Evolutionary conservation across 106 monocot species (phyloP).

Genomic region (Iris macrosiphon): DNA sequence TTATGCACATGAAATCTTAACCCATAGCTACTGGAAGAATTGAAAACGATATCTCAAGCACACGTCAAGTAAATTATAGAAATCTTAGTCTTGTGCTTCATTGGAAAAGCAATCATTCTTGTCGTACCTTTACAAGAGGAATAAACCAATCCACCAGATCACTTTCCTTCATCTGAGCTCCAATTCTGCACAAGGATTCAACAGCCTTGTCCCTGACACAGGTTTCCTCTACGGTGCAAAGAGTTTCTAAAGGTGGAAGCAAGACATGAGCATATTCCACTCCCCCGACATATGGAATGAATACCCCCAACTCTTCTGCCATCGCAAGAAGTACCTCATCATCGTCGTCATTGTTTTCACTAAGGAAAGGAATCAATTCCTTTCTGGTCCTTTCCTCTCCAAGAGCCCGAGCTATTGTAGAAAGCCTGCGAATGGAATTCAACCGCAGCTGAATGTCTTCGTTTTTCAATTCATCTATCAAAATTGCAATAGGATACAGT

Average conservation of each 20-base stretch:
- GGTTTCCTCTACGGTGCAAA: conserved; percentile 91
- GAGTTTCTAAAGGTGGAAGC: conserved; percentile 75
- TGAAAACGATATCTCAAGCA: too few species aligned
- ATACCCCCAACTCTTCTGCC: conserved; percentile 80
- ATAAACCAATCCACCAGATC: conserved; percentile 75
- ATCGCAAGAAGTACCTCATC: conserved; percentile 93
- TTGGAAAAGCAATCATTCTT: too few species aligned
- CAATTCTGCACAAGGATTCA: conserved; percentile 77
- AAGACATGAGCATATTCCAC: conserved; percentile 66
- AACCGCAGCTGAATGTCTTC: conserved; percentile 83
- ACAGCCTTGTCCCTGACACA: conserved; percentile 95
- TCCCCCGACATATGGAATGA: conserved; percentile 87
- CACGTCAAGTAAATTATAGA: too few species aligned
- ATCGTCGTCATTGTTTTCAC: conserved; percentile 86
- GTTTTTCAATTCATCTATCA: conserved; percentile 85
- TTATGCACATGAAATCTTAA: too few species aligned
- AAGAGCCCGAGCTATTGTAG: conserved; percentile 82
- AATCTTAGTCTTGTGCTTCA: too few species aligned
- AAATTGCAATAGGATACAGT: conserved; percentile 76
- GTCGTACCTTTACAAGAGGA: conserved; percentile 71
- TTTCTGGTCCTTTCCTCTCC: conserved; percentile 85
- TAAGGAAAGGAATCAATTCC: too few species aligned
- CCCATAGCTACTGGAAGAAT: too few species aligned
- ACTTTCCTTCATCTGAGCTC: conserved; percentile 79
- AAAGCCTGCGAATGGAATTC: conserved; percentile 77